Base-by-base conservation (phyloP, 2,329 filamentous ascomycete genomes). In the Akanthomyces lecanii region DNA sequence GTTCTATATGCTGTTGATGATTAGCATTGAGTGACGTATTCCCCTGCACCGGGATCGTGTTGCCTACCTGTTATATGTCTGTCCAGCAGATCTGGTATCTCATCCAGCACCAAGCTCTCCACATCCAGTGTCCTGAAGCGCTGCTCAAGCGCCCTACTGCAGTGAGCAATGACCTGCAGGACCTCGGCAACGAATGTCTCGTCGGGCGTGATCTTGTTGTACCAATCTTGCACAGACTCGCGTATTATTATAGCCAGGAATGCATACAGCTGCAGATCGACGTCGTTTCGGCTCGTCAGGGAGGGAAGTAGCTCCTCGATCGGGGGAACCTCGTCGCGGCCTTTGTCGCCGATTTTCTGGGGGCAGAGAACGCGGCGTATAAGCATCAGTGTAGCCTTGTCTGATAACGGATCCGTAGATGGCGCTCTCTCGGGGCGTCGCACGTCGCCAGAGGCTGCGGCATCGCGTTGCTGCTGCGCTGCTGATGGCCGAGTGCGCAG, bases 201-300 rank as follows among this genome's bases (percentile, higher is more conserved):
- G 76, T 99, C 94, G 4, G 92, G 86, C 1, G 94, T 97, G 74
- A 99, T 95, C 74, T 89, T 94, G 67, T 82, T 83, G 79, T 99
- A 99, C 95, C 95, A 99, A 38, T 86, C 87, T 74, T 95, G 89
- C 44, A 99, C 90, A 73, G 92, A 97, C 67, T 97, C 92, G 71
- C 90, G 88, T 69, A 97, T 82, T 65, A 98, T 87, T 64, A 98
- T 89, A 59, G 95, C 90, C 65, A 99, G 87, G 65, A 98, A 85
- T 33, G 91, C 94, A 73, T 98, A 99, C 5, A 99, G 83, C 77
- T 99, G 90, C 63, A 96, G 79, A 75, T 99, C 95, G 64, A 98
- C 86, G 69, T 96, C 92, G 74, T 97, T 96, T 58, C 92, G 92
- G 78, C 92, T 97, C 55, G 94, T 98, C 71, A 99, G 81, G 45